Base-by-base conservation (phyloP, 1,284 basidiomycete genomes). In the Malassezia brasiliensis region DNA sequence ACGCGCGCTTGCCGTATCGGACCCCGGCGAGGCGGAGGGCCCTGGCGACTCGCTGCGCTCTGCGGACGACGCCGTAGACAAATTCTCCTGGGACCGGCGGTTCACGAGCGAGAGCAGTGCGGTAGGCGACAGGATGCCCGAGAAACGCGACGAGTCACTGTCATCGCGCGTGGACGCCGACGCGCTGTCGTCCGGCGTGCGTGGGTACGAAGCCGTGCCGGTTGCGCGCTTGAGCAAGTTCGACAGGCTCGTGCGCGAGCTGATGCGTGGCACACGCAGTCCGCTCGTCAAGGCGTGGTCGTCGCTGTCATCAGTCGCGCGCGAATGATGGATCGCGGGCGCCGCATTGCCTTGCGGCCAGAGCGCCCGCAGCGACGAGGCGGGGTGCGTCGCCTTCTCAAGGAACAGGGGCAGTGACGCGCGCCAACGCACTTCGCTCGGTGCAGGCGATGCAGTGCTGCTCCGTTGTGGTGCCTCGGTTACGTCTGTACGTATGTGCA, bases 341-440 rank as follows among this genome's bases (percentile, higher is more conserved):
- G 20, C 22, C 15, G 54, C 14, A n/a, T 28, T 14, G 15, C 25
- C 5, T n/a, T 37, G 38, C 8, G 50, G 40, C 32, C 44, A 50
- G 10, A 71, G 60, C 15, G 63, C 62, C 8, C 67, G 62, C n/a
- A 72, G 35, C 9, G 64, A 60, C 9, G 62, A 60, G 28, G 64
- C 69, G 2, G 70, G 67, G 52, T 66, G 62, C 4, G 66, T 60
- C 0, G 68, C 68, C 52, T 64, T 69, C 25, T 69, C 70, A 4
- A 70, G 35, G 14, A 69, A 61, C 12, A 63, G 59, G 2, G 69
- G 68, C 14, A 73, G 49, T 10, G 63, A 66, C 0, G 65, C 62
- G 11, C 69, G 60, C 20, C 67, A 52, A 39, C 62, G 63, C 17
- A 53, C 57, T 22, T 64, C 61, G 34, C 17, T 36, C 14, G 47